Evolutionary conservation across 164 flowering plant genomes (phyloP).

Genomic region (Umbilicus rupestris): DNA sequence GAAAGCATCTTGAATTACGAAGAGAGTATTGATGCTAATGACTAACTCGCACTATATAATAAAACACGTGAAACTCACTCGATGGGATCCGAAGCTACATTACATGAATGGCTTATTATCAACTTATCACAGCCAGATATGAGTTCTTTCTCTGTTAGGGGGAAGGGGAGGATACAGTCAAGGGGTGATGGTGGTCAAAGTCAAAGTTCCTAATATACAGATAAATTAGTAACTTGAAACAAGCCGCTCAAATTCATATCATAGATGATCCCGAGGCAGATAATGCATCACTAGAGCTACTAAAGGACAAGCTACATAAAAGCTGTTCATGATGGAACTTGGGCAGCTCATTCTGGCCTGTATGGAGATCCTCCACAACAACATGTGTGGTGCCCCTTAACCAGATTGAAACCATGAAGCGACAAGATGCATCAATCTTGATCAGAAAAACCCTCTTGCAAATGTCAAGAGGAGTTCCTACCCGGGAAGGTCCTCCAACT

Average conservation of each 20-base stretch:
- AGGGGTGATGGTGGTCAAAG: no score
- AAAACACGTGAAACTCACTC: no score
- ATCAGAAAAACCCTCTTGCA: constrained; percentile 67
- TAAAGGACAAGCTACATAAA: constrained; percentile 75
- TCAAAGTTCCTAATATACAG: no score
- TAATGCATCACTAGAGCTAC: constrained; percentile 66
- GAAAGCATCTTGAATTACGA: no score
- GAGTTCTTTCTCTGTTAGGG: no score
- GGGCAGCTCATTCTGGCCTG: constrained; percentile 94
- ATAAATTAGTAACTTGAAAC: no score
- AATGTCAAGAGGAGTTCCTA: constrained; percentile 56
- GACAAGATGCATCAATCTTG: constrained; percentile 48
- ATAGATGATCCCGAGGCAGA: constrained; percentile 79
- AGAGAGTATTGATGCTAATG: no score
- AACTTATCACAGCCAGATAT: no score
- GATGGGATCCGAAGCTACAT: no score
- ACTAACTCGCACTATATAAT: no score
- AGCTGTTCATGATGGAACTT: constrained; percentile 93
- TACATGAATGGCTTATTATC: no score
- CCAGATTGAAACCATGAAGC: constrained; percentile 52
- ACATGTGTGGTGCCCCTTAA: constrained; percentile 50
- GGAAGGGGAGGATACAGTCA: no score
- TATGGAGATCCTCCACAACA: constrained; percentile 53
- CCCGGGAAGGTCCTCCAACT: constrained; percentile 79
- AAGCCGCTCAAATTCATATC: constrained; percentile 96